phyloP scores from a whole-genome alignment of 257 asterid species.

The Striga asiatica region DNA sequence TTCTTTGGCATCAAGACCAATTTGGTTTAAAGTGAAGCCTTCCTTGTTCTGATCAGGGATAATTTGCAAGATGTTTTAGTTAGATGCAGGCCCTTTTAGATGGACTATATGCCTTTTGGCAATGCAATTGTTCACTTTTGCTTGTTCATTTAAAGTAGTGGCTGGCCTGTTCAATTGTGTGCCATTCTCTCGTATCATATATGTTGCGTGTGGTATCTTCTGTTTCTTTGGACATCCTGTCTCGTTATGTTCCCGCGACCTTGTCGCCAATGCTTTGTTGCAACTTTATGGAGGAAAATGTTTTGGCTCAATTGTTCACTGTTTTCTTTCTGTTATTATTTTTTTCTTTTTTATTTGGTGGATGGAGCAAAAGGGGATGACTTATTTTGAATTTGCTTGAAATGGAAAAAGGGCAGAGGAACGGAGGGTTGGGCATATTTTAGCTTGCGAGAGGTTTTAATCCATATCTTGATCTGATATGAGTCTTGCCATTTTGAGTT shows the following conservation, averaged over 20 bases:
- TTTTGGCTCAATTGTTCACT: not conserved
- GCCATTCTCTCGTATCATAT: not conserved
- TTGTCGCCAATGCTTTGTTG: not conserved
- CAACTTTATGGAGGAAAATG: not conserved
- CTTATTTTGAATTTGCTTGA: conserved; percentile 3
- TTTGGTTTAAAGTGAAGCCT: not conserved
- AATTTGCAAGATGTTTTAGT: conserved; percentile 7
- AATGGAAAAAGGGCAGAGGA: not conserved
- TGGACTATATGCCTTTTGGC: not conserved
- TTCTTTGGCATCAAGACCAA: not conserved
- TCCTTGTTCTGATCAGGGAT: not conserved
- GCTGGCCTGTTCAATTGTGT: not conserved
- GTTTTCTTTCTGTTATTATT: not conserved
- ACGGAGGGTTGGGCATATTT: not conserved
- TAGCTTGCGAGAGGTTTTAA: conserved; percentile 1
- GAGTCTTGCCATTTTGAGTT: not conserved
- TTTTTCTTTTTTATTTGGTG: too few species aligned
- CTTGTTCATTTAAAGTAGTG: conserved; percentile 1
- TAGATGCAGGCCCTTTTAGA: not conserved
- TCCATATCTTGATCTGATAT: not conserved
- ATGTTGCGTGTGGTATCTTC: conserved; percentile 7
- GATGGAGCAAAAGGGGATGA: too few species aligned
- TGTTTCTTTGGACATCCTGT: not conserved
- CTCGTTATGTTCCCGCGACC: not conserved
- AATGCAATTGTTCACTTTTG: not conserved